phyloP scores from a whole-genome alignment of 129 eudicot species.

The Arctium minus region DNA sequence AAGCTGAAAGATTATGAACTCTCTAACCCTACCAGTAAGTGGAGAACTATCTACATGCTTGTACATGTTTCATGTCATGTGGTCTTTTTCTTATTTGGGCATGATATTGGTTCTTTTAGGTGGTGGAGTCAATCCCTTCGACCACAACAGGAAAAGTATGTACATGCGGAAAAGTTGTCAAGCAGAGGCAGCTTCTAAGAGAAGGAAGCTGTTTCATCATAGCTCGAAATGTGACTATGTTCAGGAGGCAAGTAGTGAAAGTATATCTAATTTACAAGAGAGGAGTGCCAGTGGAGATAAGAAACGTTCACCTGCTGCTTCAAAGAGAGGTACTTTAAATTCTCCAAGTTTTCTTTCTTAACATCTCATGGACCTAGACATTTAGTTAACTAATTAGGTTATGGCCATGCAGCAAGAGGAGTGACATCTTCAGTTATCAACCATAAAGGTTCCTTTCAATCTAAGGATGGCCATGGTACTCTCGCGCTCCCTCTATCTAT shows the following conservation, averaged over 20 bases:
- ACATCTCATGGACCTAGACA: not conserved
- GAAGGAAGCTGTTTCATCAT: conserved; percentile 55
- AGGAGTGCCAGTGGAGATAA: conserved; percentile 30
- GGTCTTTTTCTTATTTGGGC: not conserved
- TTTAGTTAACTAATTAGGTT: conserved; percentile 9
- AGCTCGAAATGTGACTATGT: conserved; percentile 41
- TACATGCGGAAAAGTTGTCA: conserved; percentile 46
- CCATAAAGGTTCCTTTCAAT: conserved; percentile 32
- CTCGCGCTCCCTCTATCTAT: not conserved
- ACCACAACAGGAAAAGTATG: conserved; percentile 45
- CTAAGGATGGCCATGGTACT: conserved; percentile 61
- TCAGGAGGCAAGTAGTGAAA: conserved; percentile 69
- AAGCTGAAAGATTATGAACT: conserved; percentile 60
- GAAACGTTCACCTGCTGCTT: conserved; percentile 29
- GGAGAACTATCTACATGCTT: conserved; percentile 7
- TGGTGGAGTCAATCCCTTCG: conserved; percentile 43
- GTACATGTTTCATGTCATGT: not conserved
- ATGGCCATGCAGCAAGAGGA: conserved; percentile 38
- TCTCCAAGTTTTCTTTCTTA: not conserved
- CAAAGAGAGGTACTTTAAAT: conserved; percentile 41
- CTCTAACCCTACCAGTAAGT: conserved; percentile 55
- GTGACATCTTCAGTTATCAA: conserved; percentile 37
- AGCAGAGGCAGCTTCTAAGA: conserved; percentile 44
- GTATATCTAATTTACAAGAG: conserved; percentile 64
- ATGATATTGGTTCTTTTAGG: conserved; percentile 27